Conservation (phyloP, 139 green algal species). For the Axilococcus clingmanii region DNA sequence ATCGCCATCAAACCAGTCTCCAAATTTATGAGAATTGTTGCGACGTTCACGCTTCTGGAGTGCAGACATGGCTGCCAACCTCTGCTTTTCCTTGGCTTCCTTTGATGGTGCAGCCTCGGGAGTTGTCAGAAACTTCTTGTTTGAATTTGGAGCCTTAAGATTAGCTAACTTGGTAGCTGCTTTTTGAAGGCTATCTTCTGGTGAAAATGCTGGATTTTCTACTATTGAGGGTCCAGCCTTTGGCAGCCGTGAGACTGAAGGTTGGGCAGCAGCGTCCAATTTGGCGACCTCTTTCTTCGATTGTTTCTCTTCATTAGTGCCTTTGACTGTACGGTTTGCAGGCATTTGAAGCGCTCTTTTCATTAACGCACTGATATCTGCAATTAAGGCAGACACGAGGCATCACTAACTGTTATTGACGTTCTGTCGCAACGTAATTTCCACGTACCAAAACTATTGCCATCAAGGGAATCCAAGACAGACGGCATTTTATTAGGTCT, state of each 20-base stretch:
- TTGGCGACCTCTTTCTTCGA: too few relatives aligned
- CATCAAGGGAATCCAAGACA: too few relatives aligned
- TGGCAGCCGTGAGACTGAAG: not conserved
- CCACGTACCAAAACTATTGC: too few relatives aligned
- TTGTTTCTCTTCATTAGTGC: not conserved
- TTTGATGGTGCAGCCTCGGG: not conserved
- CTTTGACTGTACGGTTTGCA: not conserved
- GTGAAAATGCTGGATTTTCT: too few relatives aligned
- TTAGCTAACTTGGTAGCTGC: conserved; percentile 17
- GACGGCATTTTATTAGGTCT: too few relatives aligned
- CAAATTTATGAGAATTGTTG: conserved; percentile 4
- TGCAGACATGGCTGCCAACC: not conserved
- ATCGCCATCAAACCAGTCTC: conserved; percentile 20
- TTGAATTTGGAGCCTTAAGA: conserved; percentile 4
- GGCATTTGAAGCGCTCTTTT: not conserved
- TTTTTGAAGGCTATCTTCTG: conserved; percentile 9
- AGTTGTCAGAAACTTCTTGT: not conserved
- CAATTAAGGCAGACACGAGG: too few relatives aligned
- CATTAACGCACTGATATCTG: conserved; percentile 2
- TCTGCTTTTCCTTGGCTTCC: not conserved
- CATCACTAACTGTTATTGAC: too few relatives aligned
- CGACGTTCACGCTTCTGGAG: not conserved
- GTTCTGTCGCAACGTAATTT: too few relatives aligned
- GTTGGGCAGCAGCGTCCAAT: not conserved
- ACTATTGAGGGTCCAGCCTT: conserved; percentile 1